These are phyloP conservation scores for Solanum chilense DNA, from an alignment of 257 asterid species.

Conservation along the genomic window DNA sequence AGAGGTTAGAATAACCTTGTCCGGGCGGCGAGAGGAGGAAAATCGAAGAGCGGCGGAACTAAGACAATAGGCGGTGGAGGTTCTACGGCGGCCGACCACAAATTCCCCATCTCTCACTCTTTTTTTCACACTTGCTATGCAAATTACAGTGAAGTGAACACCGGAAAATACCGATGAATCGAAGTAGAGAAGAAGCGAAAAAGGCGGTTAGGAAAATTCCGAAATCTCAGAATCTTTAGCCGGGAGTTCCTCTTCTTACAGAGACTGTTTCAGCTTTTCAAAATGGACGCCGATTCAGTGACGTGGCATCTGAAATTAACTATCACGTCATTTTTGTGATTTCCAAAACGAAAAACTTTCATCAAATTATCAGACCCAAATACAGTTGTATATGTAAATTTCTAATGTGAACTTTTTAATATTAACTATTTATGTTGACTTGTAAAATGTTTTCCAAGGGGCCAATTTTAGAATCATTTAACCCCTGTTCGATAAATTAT, in stretches of 20 bases:
- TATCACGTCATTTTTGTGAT: not conserved
- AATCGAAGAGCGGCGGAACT: constrained; percentile 95
- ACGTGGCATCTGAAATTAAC: not conserved
- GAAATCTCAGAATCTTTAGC: not conserved
- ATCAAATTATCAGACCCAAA: not conserved
- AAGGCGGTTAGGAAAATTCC: not conserved
- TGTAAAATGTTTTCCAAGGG: too few species aligned
- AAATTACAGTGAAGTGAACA: not conserved
- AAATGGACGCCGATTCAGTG: not conserved
- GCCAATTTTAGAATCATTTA: not conserved
- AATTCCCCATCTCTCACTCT: constrained; percentile 43
- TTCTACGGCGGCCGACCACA: constrained; percentile 13
- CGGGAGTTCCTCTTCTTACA: not conserved
- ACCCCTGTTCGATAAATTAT: not conserved
- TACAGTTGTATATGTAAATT: not conserved
- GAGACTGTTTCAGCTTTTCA: not conserved
- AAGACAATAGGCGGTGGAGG: constrained; percentile 82
- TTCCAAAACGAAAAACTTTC: not conserved
- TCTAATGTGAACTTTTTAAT: too few species aligned
- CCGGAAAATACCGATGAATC: not conserved
- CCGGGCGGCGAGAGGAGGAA: constrained; percentile 91
- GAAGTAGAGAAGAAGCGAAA: not conserved
- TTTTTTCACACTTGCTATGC: not conserved
- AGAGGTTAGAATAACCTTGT: constrained; percentile 21
- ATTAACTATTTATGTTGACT: too few species aligned